Conservation (phyloP, 2,329 filamentous ascomycete species). For the Xylaria sp. region DNA sequence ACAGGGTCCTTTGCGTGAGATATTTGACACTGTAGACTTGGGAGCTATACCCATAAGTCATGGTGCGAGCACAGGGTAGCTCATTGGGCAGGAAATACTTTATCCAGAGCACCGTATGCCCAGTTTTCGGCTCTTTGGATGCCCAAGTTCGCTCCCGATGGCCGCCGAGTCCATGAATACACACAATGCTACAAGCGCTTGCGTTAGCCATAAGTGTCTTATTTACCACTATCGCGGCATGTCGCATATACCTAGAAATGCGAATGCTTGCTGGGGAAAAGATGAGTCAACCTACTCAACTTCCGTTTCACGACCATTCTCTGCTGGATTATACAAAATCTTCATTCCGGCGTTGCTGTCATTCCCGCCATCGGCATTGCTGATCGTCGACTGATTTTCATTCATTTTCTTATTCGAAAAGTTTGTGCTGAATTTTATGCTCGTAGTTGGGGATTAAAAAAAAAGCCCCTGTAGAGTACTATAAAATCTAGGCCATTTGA, state of each 20-base stretch:
- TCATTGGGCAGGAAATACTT: background rate
- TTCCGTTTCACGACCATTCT: background rate
- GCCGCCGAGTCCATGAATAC: slow-evolving; percentile 6
- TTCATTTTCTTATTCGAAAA: too few relatives aligned
- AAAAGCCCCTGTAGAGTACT: too few relatives aligned
- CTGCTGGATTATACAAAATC: background rate
- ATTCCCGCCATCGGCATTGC: background rate
- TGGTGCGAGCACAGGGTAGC: slow-evolving; percentile 3
- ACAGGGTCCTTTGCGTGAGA: slow-evolving; percentile 6
- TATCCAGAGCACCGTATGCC: background rate
- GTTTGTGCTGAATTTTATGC: too few relatives aligned
- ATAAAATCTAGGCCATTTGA: too few relatives aligned
- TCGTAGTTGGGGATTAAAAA: too few relatives aligned
- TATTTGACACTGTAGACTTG: background rate
- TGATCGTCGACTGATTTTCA: background rate
- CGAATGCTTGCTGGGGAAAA: background rate
- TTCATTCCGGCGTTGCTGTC: background rate
- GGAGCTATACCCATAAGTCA: slow-evolving; percentile 17
- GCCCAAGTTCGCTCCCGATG: slow-evolving; percentile 11
- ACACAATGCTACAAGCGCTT: slow-evolving; percentile 1
- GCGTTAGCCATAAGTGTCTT: background rate
- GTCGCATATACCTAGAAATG: background rate
- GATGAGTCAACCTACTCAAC: background rate
- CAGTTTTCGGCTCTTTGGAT: slow-evolving; percentile 3
- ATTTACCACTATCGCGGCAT: background rate